Evolutionary conservation across 768 basidiomycete species (phyloP), one percentile per base, ranked within the genome.

Genomic region (Boletus patriciae): DNA sequence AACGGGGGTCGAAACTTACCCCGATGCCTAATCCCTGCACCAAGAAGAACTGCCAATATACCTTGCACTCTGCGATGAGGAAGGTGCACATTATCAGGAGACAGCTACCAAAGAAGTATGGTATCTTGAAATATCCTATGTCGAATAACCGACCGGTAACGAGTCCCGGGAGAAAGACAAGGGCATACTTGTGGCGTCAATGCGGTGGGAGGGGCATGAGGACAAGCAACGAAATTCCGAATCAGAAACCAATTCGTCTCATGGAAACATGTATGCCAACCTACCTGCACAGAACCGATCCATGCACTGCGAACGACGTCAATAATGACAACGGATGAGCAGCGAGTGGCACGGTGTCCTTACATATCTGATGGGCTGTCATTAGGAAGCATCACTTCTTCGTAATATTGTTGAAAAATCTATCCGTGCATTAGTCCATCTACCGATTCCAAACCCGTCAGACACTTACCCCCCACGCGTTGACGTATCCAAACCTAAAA

Each of bases 21-120:
- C 90, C 90, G 13, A 84, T 70, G 0, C 79, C 80, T 37, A 91
- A 62, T 0, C 90, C 90, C 67, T 92, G 90, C 57, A 83, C 89
- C 1, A 92, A 77, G 23, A 92, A 63, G 62, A 91, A 87, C 7
- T 92, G 87, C 90, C 90, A 92, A 63, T 85, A 92, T 54, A 78
- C 57, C 12, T 73, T 86, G 65, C 90, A 92, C 73, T 91, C 76
- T 0, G 87, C 87, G 7, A 80, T 74, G n/a, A 92, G 74, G 62
- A 91, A 83, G 0, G 84, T 86, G 31, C 81, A 77, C 0, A 71
- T 57, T 4, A 92, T 71, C 8, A 89, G 68, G 18, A 83, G 43
- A 16, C 71, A 73, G 51, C 83, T 84, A 1, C 81, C 79, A 1
- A 72, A 38, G 9, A 80, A 61, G 31, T 81, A 76, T 7, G 85